These are phyloP conservation scores for Coelastrella sp. DNA, from an alignment of 139 green algal genomes.

Conservation along the genomic window DNA sequence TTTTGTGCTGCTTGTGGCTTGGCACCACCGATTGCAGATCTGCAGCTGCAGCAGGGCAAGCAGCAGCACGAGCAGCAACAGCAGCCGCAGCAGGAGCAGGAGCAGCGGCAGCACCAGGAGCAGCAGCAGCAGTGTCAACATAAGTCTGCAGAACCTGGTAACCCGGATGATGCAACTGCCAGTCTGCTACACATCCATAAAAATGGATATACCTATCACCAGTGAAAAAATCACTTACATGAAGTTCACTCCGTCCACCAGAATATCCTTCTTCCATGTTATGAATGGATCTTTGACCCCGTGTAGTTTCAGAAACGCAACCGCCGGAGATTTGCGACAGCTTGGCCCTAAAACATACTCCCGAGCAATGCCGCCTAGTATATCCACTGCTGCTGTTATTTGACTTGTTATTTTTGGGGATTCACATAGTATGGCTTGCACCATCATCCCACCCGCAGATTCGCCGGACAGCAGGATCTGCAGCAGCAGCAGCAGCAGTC, in stretches of 20 bases:
- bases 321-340: not conserved
- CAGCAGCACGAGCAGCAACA: too few relatives aligned
- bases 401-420: not conserved
- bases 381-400: conserved; percentile 39
- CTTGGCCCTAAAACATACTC: not conserved
- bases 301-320: conserved; percentile 40
- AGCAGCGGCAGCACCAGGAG: too few relatives aligned
- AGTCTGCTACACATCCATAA: not conserved
- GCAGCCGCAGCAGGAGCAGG: too few relatives aligned
- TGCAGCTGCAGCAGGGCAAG: too few relatives aligned
- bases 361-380: conserved; percentile 25
- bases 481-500: conserved; percentile 9
- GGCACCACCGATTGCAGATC: not conserved
- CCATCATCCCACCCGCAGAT: conserved; percentile 44
- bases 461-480: conserved; percentile 38
- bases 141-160: too few relatives aligned
- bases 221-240: not conserved
- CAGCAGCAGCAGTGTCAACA: too few relatives aligned
- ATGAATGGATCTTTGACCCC: conserved; percentile 26
- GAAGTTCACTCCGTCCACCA: conserved; percentile 42
- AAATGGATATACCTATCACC: not conserved
- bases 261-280: conserved; percentile 16
- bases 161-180: not conserved
- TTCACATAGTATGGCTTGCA: conserved; percentile 41
- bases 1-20: not conserved